Percentiles rank a stretch among this genome's conserved stretches.
These are phyloP conservation scores for Naganishia vaughanmartiniae DNA, from an alignment of 768 basidiomycete genomes.

Conservation along the genomic window DNA sequence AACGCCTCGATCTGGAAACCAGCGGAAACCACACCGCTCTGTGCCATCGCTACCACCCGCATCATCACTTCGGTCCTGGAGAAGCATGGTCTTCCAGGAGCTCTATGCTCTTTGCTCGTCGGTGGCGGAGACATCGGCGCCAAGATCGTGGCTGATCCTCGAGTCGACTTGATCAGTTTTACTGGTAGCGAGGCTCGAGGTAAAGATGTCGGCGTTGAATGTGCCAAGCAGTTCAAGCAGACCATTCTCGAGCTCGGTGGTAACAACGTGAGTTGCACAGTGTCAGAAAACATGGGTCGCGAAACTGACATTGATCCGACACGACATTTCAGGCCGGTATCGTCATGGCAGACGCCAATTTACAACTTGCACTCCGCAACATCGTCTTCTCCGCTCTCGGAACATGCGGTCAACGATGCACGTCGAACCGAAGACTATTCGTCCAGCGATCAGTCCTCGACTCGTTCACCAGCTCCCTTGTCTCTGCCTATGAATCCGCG, in stretches of 20 bases:
- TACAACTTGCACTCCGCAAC: conserved; percentile 80
- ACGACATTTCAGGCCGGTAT: conserved; percentile 66
- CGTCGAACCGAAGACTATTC: conserved; percentile 84
- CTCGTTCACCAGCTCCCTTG: conserved; percentile 71
- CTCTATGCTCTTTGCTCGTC: conserved; percentile 74
- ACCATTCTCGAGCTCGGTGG: conserved; percentile 83
- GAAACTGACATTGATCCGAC: neutral
- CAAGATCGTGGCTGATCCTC: conserved; percentile 67
- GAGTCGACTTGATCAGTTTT: conserved; percentile 87
- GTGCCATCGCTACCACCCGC: conserved; percentile 83
- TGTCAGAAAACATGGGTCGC: neutral
- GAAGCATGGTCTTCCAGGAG: conserved; percentile 76
- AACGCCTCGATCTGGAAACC: conserved; percentile 97
- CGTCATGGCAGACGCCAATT: conserved; percentile 89
- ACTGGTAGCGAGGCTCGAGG: conserved; percentile 90
- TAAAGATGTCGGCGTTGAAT: conserved; percentile 64
- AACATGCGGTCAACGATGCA: conserved; percentile 67
- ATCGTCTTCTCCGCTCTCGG: conserved; percentile 94
- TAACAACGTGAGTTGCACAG: conserved; percentile 67
- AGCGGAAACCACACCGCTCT: conserved; percentile 80
- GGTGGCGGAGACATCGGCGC: conserved; percentile 79
- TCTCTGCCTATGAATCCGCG: conserved; percentile 68
- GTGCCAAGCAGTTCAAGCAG: conserved; percentile 33
- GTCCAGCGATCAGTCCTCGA: conserved; percentile 76
- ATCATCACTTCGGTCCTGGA: conserved; percentile 79